Base-by-base conservation (phyloP, 2,329 filamentous ascomycete species). In the Sarocladiaceae sp. region DNA sequence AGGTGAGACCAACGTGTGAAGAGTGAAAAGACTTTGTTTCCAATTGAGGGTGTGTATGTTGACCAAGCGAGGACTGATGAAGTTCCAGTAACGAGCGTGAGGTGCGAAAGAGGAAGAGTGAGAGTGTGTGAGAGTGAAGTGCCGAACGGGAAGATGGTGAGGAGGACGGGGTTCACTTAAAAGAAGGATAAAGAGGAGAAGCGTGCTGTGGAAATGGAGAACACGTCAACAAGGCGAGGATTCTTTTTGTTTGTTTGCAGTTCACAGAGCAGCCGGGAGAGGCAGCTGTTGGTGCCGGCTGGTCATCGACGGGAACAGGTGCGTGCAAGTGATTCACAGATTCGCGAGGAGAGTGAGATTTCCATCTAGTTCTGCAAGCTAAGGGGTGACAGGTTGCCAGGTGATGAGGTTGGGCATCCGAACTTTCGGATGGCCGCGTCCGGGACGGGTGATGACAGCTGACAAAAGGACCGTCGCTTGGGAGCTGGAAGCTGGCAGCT, bases 201-300 rank as follows among this genome's bases (percentile, higher is more conserved):
- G 21, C 20, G 37, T 33, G 15, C 32, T 7, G 32, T 11, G 39
- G 24, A 23, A 18, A 45, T n/a, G 33, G 16, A 13, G 26, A 12
- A 19, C 9, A 29, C 26, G 26, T 41, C 37, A 41, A 29, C 37
- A 41, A 16, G n/a, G 18, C 4, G 12, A 29, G 21, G 9, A 29
- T 41, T n/a, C 12, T 39, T 39, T 11, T 41, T 39, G 23, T 41
- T 41, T 41, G 37, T 41, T 41, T 41, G 37, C 37, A 24, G 37
- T 16, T 41, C 37, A 41, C 37, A 29, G 29, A 24, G 19, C 37
- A 15, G 37, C 23, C 21, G 20, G 4, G 13, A 29, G 10, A 29
- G 19, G n/a, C 37, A 41, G 15, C 37, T 29, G 37, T 41, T 27
- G 12, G 15, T 18, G 13, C 3, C 37, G 29, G 37, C 23, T 29